These are phyloP conservation scores for Solioccasus polychromus DNA, from an alignment of 768 basidiomycete species.

Conservation along the genomic window DNA sequence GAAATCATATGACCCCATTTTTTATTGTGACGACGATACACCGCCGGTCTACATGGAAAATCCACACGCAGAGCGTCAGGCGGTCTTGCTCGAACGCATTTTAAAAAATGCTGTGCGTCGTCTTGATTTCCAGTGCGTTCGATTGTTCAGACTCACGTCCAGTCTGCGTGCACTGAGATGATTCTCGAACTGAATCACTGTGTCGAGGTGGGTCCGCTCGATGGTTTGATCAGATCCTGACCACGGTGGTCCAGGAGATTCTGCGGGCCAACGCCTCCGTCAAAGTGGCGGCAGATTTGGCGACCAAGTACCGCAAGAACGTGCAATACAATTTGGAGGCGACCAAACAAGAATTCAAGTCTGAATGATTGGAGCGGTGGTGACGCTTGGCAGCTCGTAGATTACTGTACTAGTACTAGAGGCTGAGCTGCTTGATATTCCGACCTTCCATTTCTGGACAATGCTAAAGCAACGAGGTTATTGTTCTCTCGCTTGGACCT, in stretches of 20 bases:
- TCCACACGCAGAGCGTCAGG: conserved; percentile 91
- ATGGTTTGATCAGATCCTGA: not conserved
- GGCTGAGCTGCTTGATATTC: not conserved
- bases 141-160: not conserved
- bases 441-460: conserved; percentile 28
- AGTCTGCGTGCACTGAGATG: conserved; percentile 94
- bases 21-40: too few relatives aligned
- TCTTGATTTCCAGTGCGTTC: not conserved
- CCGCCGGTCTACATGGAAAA: conserved; percentile 69
- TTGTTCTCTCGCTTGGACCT: conserved; percentile 11
- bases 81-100: conserved; percentile 85
- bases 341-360: conserved; percentile 39
- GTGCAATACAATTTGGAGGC: conserved; percentile 89
- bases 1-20: too few relatives aligned
- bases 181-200: conserved; percentile 87
- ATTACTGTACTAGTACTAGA: too few relatives aligned
- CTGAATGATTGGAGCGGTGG: not conserved
- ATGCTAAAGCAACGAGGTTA: conserved; percentile 1
- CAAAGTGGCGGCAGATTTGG: conserved; percentile 77
- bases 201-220: conserved; percentile 57
- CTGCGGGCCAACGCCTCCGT: conserved; percentile 73
- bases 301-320: conserved; percentile 87
- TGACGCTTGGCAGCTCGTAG: too few relatives aligned
- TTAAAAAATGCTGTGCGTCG: conserved; percentile 79
- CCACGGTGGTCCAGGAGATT: conserved; percentile 56